Evolutionary conservation across 148 eudicot species (phyloP).

Genomic region (Silene uniflora): DNA sequence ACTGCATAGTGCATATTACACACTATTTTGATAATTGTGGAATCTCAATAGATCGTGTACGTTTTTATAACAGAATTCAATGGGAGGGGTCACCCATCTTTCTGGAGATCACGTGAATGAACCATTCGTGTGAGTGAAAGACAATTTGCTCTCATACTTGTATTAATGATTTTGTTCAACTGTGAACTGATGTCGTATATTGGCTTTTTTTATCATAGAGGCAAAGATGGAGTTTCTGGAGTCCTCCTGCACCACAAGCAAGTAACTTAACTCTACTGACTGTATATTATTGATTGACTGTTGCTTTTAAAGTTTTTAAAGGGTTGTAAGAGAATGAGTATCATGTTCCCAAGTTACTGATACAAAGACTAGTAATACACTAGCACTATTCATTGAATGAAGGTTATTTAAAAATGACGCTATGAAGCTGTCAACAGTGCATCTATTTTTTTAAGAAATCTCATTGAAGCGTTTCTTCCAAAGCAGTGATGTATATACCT

Average conservation of each 20-base stretch:
- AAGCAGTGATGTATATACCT: not conserved
- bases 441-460: not conserved
- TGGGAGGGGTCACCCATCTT: slow-evolving; percentile 88
- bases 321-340: not conserved
- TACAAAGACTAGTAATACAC: not conserved
- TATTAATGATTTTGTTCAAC: slow-evolving; percentile 4
- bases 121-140: slow-evolving; percentile 67
- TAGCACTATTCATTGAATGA: not conserved
- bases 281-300: slow-evolving; percentile 28
- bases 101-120: slow-evolving; percentile 96
- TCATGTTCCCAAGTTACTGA: slow-evolving; percentile 1
- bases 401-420: not conserved
- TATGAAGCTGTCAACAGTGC: not conserved
- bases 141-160: slow-evolving; percentile 9
- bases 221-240: slow-evolving; percentile 92
- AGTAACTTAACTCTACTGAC: slow-evolving; percentile 48
- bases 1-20: not conserved
- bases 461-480: not conserved
- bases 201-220: slow-evolving; percentile 40
- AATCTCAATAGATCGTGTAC: slow-evolving; percentile 10
- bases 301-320: slow-evolving; percentile 29
- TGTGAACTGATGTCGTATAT: slow-evolving; percentile 16
- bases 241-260: slow-evolving; percentile 99
- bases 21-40: not conserved
- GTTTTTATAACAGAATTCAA: slow-evolving; percentile 62